Conservation (phyloP, 2,329 filamentous ascomycete species). For the Monosporascus sp. region DNA sequence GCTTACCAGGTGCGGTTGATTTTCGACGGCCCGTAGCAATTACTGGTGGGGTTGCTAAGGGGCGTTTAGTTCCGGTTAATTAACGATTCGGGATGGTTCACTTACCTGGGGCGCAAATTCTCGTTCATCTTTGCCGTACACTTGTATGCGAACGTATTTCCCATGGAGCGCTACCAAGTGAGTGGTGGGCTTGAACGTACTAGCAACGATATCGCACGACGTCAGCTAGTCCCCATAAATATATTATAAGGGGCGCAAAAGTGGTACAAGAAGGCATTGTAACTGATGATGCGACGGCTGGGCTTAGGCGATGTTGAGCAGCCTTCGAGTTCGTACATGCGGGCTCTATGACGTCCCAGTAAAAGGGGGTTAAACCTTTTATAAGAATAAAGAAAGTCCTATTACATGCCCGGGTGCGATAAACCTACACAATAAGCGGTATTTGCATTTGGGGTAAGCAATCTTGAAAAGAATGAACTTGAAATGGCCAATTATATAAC, state of each 20-base stretch:
- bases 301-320: conserved; percentile 33
- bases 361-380: conserved; percentile 40
- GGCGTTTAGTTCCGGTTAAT: too few relatives aligned
- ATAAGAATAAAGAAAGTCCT: conserved; percentile 29
- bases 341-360: conserved; percentile 36
- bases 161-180: background rate
- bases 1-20: too few relatives aligned
- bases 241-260: conserved; percentile 49
- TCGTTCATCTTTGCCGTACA: too few relatives aligned
- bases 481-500: too few relatives aligned
- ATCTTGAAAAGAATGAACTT: too few relatives aligned
- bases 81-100: too few relatives aligned
- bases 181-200: conserved; percentile 44
- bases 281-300: conserved; percentile 4
- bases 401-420: too few relatives aligned
- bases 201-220: conserved; percentile 54
- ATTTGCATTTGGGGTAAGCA: too few relatives aligned
- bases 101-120: too few relatives aligned
- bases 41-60: too few relatives aligned
- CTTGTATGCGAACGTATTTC: conserved; percentile 38
- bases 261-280: background rate
- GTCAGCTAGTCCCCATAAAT: conserved; percentile 53
- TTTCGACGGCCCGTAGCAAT: too few relatives aligned
- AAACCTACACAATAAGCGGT: too few relatives aligned
- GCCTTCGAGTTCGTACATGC: conserved; percentile 37